These are phyloP conservation scores for Heterotrichella gracilis DNA, from an alignment of 352 stramenopile genomes.

Conservation along the genomic window DNA sequence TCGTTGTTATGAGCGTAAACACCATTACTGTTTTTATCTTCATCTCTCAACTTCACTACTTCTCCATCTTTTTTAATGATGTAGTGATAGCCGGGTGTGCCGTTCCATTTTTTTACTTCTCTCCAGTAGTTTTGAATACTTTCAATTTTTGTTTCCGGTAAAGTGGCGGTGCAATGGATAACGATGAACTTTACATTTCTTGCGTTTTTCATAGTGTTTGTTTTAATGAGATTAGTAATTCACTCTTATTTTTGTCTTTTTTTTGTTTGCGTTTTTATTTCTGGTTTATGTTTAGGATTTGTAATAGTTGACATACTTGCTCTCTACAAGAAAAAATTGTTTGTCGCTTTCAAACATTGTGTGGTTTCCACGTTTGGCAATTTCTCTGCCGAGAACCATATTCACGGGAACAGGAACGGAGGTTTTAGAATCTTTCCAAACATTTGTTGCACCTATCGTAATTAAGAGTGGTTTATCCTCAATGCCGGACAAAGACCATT, in stretches of 20 bases:
- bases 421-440: not conserved
- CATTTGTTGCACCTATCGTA: not conserved
- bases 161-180: not conserved
- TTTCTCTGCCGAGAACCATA: not conserved
- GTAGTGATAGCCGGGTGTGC: not conserved
- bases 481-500: not conserved
- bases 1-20: not conserved
- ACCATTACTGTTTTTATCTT: conserved; percentile 3
- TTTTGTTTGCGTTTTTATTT: too few species aligned
- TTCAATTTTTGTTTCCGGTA: not conserved
- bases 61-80: not conserved
- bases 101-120: not conserved
- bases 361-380: not conserved
- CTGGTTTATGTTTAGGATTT: not conserved
- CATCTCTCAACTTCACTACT: not conserved
- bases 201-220: too few species aligned
- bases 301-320: not conserved
- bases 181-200: conserved; percentile 5
- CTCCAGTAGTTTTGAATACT: not conserved
- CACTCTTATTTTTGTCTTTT: too few species aligned
- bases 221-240: too few species aligned
- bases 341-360: not conserved
- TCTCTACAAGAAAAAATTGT: not conserved
- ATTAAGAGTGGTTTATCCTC: not conserved
- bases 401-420: not conserved